phyloP scores from a whole-genome alignment of 768 basidiomycete genomes.

The Pilatotrama ljubarskyi region DNA sequence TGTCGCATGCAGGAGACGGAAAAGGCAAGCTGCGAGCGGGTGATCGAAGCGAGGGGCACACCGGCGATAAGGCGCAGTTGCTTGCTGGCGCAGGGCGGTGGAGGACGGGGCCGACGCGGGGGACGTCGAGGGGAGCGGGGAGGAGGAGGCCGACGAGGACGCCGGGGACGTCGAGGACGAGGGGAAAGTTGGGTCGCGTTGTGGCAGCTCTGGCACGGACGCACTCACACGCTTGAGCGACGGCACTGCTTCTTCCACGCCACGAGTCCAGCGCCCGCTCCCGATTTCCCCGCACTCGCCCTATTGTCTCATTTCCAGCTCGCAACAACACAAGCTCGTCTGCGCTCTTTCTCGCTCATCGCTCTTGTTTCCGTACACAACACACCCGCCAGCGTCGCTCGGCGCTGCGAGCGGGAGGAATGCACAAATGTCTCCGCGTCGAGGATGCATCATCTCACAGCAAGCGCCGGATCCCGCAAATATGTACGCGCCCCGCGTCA shows the following conservation, averaged over 20 bases:
- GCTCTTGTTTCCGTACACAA: not conserved
- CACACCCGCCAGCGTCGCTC: not conserved
- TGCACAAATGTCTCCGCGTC: conserved; percentile 2
- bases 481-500: not conserved
- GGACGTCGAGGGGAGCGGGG: conserved; percentile 3
- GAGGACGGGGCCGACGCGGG: not conserved
- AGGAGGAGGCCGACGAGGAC: conserved; percentile 12
- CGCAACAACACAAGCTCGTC: not conserved
- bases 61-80: conserved; percentile 2
- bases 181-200: conserved; percentile 21
- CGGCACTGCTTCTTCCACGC: conserved; percentile 25
- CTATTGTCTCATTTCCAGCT: not conserved
- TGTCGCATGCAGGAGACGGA: conserved; percentile 24
- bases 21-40: conserved; percentile 18
- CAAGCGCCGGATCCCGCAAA: not conserved
- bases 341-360: not conserved
- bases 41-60: conserved; percentile 12
- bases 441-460: not conserved
- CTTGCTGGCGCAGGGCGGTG: no score
- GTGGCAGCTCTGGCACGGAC: conserved; percentile 16
- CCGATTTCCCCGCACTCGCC: conserved; percentile 4
- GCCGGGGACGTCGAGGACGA: conserved; percentile 13
- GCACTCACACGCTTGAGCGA: conserved; percentile 24
- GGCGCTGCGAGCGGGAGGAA: not conserved
- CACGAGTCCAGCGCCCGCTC: conserved; percentile 19